phyloP scores from a whole-genome alignment of 75 land plant species.

The Sequoia sempervirens region DNA sequence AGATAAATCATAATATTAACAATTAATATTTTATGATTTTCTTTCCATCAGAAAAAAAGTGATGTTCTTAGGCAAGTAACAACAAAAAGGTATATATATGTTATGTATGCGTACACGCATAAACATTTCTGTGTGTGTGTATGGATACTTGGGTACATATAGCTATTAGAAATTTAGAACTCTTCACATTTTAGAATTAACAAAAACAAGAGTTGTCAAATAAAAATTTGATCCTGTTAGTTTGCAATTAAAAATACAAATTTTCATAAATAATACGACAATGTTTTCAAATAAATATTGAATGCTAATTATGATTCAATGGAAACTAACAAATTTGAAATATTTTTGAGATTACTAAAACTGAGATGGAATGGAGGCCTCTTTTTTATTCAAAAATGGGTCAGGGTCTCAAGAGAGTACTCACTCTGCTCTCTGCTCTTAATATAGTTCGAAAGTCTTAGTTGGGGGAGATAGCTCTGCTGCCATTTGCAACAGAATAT shows the following conservation, averaged over 20 bases:
- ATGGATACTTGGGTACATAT: background rate
- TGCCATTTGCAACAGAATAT: background rate
- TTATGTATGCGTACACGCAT: background rate
- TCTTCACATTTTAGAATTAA: background rate
- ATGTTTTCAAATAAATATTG: background rate
- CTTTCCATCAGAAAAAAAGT: background rate
- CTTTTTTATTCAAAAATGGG: background rate
- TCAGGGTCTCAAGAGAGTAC: background rate
- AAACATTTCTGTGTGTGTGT: background rate
- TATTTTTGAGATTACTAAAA: too few species aligned
- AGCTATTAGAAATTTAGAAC: too few species aligned
- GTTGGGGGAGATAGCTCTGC: background rate
- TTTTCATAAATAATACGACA: too few species aligned
- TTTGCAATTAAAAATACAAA: background rate
- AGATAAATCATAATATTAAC: background rate
- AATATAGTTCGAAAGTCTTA: too few species aligned
- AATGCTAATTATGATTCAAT: too few species aligned
- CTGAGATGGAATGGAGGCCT: background rate
- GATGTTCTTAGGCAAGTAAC: background rate
- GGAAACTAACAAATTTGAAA: background rate
- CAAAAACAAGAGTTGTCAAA: background rate
- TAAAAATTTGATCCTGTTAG: background rate
- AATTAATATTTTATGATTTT: background rate
- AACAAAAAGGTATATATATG: background rate
- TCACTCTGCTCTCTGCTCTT: background rate